Conservation (phyloP, 192 early-diverging fungal genomes). For the Umbelopsis sp. region DNA sequence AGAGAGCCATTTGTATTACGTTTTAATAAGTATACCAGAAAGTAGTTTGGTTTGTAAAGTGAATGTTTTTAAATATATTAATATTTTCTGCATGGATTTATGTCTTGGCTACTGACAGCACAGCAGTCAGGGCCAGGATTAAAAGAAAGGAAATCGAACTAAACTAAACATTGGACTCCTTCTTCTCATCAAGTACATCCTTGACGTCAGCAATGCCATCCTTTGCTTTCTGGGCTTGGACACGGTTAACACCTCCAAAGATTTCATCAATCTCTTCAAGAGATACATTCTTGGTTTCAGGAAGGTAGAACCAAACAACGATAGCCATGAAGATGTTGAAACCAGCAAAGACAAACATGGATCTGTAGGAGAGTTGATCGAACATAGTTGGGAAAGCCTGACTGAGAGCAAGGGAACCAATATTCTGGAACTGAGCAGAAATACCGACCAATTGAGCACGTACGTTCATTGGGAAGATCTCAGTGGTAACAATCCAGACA, state of each 20-base stretch:
- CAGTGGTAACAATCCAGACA: slow-evolving; percentile 73
- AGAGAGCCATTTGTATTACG: no score
- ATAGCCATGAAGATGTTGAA: slow-evolving; percentile 56
- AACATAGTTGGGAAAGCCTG: slow-evolving; percentile 63
- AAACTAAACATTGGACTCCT: no score
- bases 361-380: slow-evolving; percentile 47
- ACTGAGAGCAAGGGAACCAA: slow-evolving; percentile 63
- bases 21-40: no score
- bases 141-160: no score
- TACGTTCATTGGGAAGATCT: slow-evolving; percentile 74
- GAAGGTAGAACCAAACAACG: slow-evolving; percentile 65
- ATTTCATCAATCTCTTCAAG: slow-evolving; percentile 86
- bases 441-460: slow-evolving; percentile 71
- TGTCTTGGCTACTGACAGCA: no score
- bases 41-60: no score
- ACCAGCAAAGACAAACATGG: slow-evolving; percentile 63
- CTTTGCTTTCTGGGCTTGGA: slow-evolving; percentile 3
- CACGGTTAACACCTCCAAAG: slow-evolving; percentile 43
- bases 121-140: no score
- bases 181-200: neutral
- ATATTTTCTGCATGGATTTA: no score
- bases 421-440: slow-evolving; percentile 73
- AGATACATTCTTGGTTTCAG: slow-evolving; percentile 75
- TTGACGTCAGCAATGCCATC: neutral
- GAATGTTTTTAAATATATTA: neutral